Conservation (phyloP, 2,329 filamentous ascomycete genomes). For the Pseudopyrenochaeta lycopersici region DNA sequence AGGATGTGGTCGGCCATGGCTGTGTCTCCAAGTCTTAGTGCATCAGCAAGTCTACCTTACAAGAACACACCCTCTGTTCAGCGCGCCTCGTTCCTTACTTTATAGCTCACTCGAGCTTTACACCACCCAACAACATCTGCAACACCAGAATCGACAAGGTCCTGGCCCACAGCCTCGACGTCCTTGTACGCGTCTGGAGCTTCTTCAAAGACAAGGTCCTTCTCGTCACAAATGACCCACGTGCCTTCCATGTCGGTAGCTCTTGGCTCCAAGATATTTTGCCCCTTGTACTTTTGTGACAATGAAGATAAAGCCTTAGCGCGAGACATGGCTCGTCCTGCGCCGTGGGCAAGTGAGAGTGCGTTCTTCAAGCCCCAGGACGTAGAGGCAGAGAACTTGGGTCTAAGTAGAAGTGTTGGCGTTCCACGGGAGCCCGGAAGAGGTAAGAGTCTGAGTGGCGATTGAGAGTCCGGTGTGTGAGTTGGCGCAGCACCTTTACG, state of each 20-base stretch:
- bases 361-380: constrained; percentile 42
- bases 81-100: constrained; percentile 45
- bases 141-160: constrained; percentile 45
- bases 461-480: constrained; percentile 24
- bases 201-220: constrained; percentile 51
- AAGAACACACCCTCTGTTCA: constrained; percentile 6
- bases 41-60: neutral
- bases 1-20: too few species aligned
- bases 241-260: constrained; percentile 34
- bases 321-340: constrained; percentile 50
- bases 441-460: constrained; percentile 42
- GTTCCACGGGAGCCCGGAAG: constrained; percentile 51
- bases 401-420: constrained; percentile 49
- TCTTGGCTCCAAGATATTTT: constrained; percentile 37
- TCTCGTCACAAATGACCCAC: constrained; percentile 51
- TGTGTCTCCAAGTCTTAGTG: neutral
- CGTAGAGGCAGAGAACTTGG: constrained; percentile 38
- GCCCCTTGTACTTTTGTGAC: constrained; percentile 44
- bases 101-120: constrained; percentile 48
- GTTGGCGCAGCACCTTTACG: constrained; percentile 52
- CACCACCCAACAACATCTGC: constrained; percentile 45
- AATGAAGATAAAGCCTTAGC: constrained; percentile 43
- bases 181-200: constrained; percentile 51
- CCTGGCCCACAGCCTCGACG: constrained; percentile 47
- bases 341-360: constrained; percentile 50